Evolutionary conservation across 2,329 filamentous ascomycete genomes (phyloP).

Genomic region (Aspergillus proliferans): DNA sequence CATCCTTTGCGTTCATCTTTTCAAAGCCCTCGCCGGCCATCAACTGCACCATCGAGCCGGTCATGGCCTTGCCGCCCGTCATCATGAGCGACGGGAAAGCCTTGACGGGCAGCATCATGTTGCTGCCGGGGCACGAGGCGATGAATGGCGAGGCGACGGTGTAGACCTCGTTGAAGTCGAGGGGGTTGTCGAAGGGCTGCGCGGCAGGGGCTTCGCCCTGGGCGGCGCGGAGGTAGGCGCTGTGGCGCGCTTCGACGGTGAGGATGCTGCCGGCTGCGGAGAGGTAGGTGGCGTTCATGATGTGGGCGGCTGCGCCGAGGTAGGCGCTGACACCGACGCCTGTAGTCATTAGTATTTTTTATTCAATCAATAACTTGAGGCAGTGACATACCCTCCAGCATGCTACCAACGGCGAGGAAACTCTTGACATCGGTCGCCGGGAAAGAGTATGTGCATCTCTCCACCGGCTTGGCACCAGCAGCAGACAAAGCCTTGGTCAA

Average conservation of each 20-base stretch:
- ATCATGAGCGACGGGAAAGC: slow-evolving; percentile 49
- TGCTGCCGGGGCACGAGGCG: slow-evolving; percentile 49
- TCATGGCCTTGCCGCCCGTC: slow-evolving; percentile 10
- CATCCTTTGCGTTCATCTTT: slow-evolving; percentile 11
- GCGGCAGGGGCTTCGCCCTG: slow-evolving; percentile 47
- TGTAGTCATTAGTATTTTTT: background rate
- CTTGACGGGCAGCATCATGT: slow-evolving; percentile 53
- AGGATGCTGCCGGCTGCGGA: slow-evolving; percentile 58
- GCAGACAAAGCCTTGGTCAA: slow-evolving; percentile 41
- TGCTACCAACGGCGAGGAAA: slow-evolving; percentile 48
- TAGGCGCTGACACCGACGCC: slow-evolving; percentile 54
- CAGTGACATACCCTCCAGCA: slow-evolving; percentile 44
- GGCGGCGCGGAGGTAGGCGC: slow-evolving; percentile 52
- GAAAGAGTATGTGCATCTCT: slow-evolving; percentile 54
- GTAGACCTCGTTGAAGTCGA: slow-evolving; percentile 55
- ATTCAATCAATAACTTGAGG: background rate
- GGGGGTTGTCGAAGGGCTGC: slow-evolving; percentile 54
- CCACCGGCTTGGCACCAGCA: slow-evolving; percentile 47
- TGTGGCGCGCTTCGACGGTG: slow-evolving; percentile 60
- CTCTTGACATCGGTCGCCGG: slow-evolving; percentile 41
- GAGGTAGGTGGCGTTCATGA: slow-evolving; percentile 53
- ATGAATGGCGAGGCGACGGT: slow-evolving; percentile 61
- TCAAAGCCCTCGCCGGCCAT: slow-evolving; percentile 21
- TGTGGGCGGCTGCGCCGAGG: slow-evolving; percentile 56
- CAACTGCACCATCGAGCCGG: slow-evolving; percentile 12